phyloP scores from a whole-genome alignment of 768 basidiomycete genomes.

The Suillus subluteus region DNA sequence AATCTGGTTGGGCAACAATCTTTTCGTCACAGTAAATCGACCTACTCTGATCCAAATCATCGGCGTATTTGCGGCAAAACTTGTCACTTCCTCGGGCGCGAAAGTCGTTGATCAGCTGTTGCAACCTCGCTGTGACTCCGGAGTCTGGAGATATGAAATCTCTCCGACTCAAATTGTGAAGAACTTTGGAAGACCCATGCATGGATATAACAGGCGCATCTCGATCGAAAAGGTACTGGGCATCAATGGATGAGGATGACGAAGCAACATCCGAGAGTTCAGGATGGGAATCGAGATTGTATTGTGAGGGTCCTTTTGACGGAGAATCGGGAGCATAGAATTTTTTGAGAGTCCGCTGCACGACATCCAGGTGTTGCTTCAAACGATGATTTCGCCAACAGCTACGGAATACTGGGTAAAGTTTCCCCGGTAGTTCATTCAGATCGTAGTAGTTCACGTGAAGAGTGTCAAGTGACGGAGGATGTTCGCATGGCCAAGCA shows the following conservation, averaged over 20 bases:
- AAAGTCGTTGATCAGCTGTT: slow-evolving; percentile 12
- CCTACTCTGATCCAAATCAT: slow-evolving; percentile 17
- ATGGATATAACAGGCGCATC: slow-evolving; percentile 3
- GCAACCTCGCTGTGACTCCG: neutral
- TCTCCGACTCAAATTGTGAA: neutral
- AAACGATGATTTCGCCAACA: slow-evolving; percentile 24
- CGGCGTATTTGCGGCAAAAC: slow-evolving; percentile 21
- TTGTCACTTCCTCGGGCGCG: slow-evolving; percentile 7
- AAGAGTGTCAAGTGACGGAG: slow-evolving; percentile 12
- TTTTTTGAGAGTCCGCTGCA: slow-evolving; percentile 16
- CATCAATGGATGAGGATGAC: neutral
- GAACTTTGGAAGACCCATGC: neutral
- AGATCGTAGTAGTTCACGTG: slow-evolving; percentile 12
- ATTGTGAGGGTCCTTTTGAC: neutral
- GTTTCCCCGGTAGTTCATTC: neutral
- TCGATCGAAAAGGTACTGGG: slow-evolving; percentile 13
- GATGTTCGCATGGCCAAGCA: slow-evolving; percentile 25
- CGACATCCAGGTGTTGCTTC: slow-evolving; percentile 17
- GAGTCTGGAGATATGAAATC: neutral
- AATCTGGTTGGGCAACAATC: neutral
- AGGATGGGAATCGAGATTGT: slow-evolving; percentile 11
- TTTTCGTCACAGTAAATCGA: slow-evolving; percentile 14
- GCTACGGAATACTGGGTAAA: slow-evolving; percentile 14
- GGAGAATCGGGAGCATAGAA: neutral
- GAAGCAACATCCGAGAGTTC: neutral